Evolutionary conservation across 2,329 filamentous ascomycete genomes (phyloP), one percentile per base, ranked within the genome.

Genomic region (Alternaria panax): DNA sequence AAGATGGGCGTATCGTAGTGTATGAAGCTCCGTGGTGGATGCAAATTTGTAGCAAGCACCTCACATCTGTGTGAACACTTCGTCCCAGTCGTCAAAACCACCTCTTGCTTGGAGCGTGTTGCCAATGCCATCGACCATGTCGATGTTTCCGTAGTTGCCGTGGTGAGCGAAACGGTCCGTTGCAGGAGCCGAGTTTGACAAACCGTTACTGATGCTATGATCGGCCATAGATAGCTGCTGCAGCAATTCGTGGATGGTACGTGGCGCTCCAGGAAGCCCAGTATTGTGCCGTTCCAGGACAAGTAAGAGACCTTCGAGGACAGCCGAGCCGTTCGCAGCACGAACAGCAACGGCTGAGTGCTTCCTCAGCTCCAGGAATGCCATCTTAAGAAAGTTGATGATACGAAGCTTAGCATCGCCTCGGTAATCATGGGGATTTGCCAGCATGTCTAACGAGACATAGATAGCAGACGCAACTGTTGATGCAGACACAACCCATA

Each of bases 401-500:
- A 52, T 51, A 16, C 54, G 24, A 9, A 40, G 20, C 40, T 42
- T 47, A 18, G 50, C 45, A 12, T 60, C 51, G 16, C 42, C 52
- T 34, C 52, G 55, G 40, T 58, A 58, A 7, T 58, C 50, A 18
- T 58, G 55, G n/a, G 55, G 45, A 22, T 58, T 58, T 11, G 55
- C 55, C 42, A 58, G 55, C 42, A 58, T 58, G 18, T 58, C 55
- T 5, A 58, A 30, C 4, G 57, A 60, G 20, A 63, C 53, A 9
- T 63, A 60, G 7, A 63, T 50, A 30, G 60, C 36, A 11, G 60
- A 48, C 14, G 60, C 60, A 22, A 60, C 60, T 1, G 53, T 57
- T 18, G 60, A 51, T 12, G 60, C 60, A 38, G 60, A 60, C n/a
- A 60, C 50, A 24, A 51, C 53, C 60, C 60, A 63, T 7, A 60